A percentile compares a stretch with the other conserved stretches of the same genome.
Conservation (phyloP, 176 grass and related monocot genomes). For the Chloris gayana region DNA sequence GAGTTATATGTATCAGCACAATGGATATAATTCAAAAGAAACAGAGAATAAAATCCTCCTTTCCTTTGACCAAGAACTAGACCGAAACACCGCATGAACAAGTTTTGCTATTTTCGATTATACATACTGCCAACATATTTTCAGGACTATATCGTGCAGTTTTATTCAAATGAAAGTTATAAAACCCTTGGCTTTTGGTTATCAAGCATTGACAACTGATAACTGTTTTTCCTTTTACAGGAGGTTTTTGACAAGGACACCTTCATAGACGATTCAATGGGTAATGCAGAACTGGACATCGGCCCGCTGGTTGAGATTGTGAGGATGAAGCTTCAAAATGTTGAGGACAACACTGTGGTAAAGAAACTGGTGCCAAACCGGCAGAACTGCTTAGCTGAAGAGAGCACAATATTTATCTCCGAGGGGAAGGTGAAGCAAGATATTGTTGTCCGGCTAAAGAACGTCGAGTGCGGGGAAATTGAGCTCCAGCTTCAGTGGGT, state of each 20-base stretch:
- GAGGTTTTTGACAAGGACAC: constrained; percentile 90
- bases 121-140: not conserved
- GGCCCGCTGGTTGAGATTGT: constrained; percentile 62
- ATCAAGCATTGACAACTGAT: not conserved
- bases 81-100: not conserved
- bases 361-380: constrained; percentile 57
- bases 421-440: constrained; percentile 69
- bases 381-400: constrained; percentile 72
- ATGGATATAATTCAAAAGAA: too few species aligned
- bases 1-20: too few species aligned
- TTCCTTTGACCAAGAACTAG: not conserved
- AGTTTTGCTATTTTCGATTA: not conserved
- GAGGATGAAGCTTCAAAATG: constrained; percentile 60
- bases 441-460: constrained; percentile 50
- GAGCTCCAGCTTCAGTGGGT: constrained; percentile 70
- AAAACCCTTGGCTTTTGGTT: not conserved
- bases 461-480: constrained; percentile 66
- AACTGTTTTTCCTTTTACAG: constrained; percentile 45
- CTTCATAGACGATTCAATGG: constrained; percentile 83
- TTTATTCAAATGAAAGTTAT: not conserved
- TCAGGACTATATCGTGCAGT: not conserved
- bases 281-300: constrained; percentile 76
- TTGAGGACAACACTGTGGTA: constrained; percentile 46
- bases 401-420: constrained; percentile 46
- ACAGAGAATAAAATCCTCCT: too few species aligned